Percentiles rank a stretch among this genome's conserved stretches.
Evolutionary conservation across 2,329 filamentous ascomycete genomes (phyloP).

Genomic region (Phaeosphaeriaceae sp.): DNA sequence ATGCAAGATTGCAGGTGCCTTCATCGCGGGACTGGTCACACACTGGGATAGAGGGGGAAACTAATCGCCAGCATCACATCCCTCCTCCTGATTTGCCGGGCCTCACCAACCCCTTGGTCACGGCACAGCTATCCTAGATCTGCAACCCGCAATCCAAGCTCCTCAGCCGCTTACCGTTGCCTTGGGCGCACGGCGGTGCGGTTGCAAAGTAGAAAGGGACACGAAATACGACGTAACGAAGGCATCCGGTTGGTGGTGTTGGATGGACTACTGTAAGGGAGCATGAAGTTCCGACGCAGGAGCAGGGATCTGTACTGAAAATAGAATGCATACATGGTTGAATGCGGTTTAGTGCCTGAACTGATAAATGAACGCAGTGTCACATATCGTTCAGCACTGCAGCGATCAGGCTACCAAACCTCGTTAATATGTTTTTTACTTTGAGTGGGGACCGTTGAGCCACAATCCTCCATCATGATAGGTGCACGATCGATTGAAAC

Average conservation of each 20-base stretch:
- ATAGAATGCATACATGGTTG: background rate
- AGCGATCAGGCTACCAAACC: too few species aligned
- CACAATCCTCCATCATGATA: too few species aligned
- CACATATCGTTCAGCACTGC: too few species aligned
- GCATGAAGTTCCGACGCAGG: constrained; percentile 1
- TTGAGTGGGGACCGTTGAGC: too few species aligned
- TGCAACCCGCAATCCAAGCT: constrained; percentile 8
- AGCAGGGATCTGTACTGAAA: constrained; percentile 3
- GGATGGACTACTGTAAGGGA: background rate
- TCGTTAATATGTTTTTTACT: too few species aligned
- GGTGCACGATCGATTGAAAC: too few species aligned
- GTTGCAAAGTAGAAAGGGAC: constrained; percentile 27
- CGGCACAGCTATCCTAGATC: constrained; percentile 3
- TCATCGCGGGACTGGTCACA: constrained; percentile 22
- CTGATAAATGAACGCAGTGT: background rate
- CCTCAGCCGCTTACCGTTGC: background rate
- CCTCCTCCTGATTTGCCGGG: constrained; percentile 1
- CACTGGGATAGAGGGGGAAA: constrained; percentile 6
- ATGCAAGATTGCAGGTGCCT: constrained; percentile 10
- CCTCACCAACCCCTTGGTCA: constrained; percentile 1
- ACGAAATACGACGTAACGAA: constrained; percentile 26
- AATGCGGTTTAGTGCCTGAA: background rate
- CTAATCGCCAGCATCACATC: constrained; percentile 10
- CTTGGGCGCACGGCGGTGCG: constrained; percentile 5
- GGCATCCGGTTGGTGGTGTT: constrained; percentile 5